Percentiles rank a stretch among this genome's conserved stretches.
Evolutionary conservation across 83 land plant genomes (phyloP).

Genomic region (Picea engelmannii): DNA sequence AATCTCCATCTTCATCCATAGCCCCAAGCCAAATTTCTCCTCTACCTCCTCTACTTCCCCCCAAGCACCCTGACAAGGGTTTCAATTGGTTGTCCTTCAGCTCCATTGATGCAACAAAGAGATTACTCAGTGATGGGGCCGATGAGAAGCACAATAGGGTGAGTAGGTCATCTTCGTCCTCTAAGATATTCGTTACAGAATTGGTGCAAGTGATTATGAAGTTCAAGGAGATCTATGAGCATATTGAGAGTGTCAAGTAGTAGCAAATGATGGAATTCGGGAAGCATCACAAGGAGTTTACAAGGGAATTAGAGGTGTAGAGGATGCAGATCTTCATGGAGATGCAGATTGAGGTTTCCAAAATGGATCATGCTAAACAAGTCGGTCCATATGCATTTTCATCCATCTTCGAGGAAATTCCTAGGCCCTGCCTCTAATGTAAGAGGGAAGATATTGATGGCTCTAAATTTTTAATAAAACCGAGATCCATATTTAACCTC

Average conservation of each 20-base stretch:
- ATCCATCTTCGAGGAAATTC: too few relatives aligned
- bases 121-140: background rate
- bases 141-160: background rate
- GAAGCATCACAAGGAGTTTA: too few relatives aligned
- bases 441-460: too few relatives aligned
- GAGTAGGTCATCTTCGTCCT: background rate
- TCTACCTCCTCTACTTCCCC: background rate
- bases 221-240: conserved; percentile 79
- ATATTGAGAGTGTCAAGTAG: conserved; percentile 69
- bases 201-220: conserved; percentile 58
- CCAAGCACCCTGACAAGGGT: background rate
- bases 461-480: too few relatives aligned
- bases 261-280: conserved; percentile 73
- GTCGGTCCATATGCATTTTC: too few relatives aligned
- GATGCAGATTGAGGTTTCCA: too few relatives aligned
- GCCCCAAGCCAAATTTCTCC: conserved; percentile 7
- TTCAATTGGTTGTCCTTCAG: background rate
- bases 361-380: too few relatives aligned
- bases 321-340: too few relatives aligned
- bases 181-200: conserved; percentile 38
- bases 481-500: too few relatives aligned
- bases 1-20: conserved; percentile 8
- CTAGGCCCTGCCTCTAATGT: too few relatives aligned
- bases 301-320: too few relatives aligned
- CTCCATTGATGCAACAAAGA: background rate